Conservation (phyloP, 1,284 basidiomycete genomes). For the Heliocybe sulcata region DNA sequence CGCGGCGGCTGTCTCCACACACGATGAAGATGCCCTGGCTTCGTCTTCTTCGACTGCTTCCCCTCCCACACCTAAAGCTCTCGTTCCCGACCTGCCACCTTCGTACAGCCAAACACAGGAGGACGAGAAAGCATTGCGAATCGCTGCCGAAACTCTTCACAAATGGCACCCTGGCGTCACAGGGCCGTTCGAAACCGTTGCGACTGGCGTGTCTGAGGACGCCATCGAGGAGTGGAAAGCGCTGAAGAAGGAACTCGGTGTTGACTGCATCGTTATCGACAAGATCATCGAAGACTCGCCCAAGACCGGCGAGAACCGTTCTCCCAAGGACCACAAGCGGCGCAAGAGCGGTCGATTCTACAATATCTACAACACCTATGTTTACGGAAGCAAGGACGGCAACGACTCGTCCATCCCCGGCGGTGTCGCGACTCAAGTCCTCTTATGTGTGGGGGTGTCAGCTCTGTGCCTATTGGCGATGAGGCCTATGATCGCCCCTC, state of each 20-base stretch:
- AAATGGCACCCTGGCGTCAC: constrained; percentile 60
- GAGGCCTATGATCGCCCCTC: constrained; percentile 50
- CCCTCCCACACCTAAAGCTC: constrained; percentile 54
- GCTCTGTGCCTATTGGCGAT: constrained; percentile 49
- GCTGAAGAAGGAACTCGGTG: constrained; percentile 69
- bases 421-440: constrained; percentile 31
- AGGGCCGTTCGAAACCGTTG: constrained; percentile 42
- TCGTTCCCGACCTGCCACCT: constrained; percentile 51
- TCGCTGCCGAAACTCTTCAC: constrained; percentile 52
- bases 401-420: constrained; percentile 16
- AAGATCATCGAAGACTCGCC: constrained; percentile 52
- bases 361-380: constrained; percentile 80
- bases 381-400: constrained; percentile 42
- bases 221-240: constrained; percentile 64
- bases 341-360: constrained; percentile 48
- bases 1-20: constrained; percentile 23
- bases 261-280: constrained; percentile 73
- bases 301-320: constrained; percentile 27
- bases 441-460: constrained; percentile 48
- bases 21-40: constrained; percentile 45
- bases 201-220: constrained; percentile 53
- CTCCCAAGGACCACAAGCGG: constrained; percentile 23
- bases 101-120: constrained; percentile 55
- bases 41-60: constrained; percentile 66
- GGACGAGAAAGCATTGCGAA: constrained; percentile 42